phyloP scores from a whole-genome alignment of 2,329 filamentous ascomycete genomes.

The Calonectria hongkongensis region DNA sequence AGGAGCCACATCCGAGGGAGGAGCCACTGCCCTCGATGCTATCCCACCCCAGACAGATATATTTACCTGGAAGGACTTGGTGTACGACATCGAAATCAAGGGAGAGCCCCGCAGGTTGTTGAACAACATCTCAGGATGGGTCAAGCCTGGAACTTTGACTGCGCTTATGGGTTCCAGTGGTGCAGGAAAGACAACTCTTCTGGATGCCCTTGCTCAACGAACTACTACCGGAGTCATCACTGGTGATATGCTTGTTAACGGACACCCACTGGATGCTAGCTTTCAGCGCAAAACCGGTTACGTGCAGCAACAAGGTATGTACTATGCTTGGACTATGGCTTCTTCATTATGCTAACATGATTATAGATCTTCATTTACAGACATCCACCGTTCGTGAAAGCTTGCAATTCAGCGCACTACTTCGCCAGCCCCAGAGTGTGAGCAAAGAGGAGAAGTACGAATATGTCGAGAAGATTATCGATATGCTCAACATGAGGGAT shows the following conservation, averaged over 20 bases:
- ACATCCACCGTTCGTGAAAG: conserved; percentile 69
- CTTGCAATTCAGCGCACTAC: conserved; percentile 67
- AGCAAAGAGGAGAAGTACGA: conserved; percentile 71
- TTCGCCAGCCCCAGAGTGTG: conserved; percentile 70
- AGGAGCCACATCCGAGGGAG: conserved; percentile 20
- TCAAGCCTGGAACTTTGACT: conserved; percentile 88
- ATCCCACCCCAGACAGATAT: conserved; percentile 64
- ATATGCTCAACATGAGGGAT: conserved; percentile 76
- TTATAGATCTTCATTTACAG: conserved; percentile 67
- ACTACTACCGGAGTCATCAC: conserved; percentile 74
- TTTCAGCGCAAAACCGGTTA: conserved; percentile 78
- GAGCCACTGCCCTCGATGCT: conserved; percentile 50
- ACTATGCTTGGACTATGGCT: no score
- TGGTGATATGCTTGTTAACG: conserved; percentile 77
- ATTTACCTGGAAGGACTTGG: conserved; percentile 85
- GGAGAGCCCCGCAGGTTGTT: conserved; percentile 78
- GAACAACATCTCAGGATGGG: conserved; percentile 86
- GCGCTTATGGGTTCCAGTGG: conserved; percentile 78
- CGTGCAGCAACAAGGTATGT: conserved; percentile 71
- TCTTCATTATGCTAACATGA: conserved; percentile 1
- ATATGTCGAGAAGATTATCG: conserved; percentile 76
- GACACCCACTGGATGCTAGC: conserved; percentile 68
- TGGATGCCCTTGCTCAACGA: conserved; percentile 62
- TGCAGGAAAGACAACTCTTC: conserved; percentile 59
- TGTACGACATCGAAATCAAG: conserved; percentile 81